Conservation (phyloP, 1,284 basidiomycete genomes). For the Boletus mariae region DNA sequence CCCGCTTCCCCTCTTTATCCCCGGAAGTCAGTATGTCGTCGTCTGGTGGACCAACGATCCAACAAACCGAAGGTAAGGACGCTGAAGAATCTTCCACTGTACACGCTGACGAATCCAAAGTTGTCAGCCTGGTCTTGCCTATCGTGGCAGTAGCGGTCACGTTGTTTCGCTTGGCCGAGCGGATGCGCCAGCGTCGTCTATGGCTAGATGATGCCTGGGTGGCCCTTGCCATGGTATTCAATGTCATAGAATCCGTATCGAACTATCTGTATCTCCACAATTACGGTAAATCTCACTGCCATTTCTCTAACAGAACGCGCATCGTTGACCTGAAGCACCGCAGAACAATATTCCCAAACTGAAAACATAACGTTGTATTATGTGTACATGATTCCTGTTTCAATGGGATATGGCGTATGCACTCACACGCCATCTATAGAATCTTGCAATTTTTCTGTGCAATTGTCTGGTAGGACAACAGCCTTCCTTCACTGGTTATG, state of each 20-base stretch:
- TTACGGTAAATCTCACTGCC: neutral
- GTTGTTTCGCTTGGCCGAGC: constrained; percentile 4
- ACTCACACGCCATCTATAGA: neutral
- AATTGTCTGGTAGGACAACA: neutral
- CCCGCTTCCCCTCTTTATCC: neutral
- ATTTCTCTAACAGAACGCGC: neutral
- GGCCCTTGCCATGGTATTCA: constrained; percentile 1
- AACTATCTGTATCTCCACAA: constrained; percentile 5
- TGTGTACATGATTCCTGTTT: neutral
- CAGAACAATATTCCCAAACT: neutral
- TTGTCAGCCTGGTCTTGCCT: constrained; percentile 1
- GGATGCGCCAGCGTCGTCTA: constrained; percentile 1
- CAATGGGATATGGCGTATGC: neutral
- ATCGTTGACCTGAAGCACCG: neutral
- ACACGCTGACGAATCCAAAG: neutral
- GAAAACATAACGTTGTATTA: constrained; percentile 2
- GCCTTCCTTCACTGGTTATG: neutral
- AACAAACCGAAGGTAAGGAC: constrained; percentile 1
- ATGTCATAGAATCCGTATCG: neutral
- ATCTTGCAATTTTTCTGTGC: constrained; percentile 4
- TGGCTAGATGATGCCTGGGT: constrained; percentile 2
- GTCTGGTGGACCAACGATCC: neutral
- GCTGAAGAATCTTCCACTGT: too few relatives aligned
- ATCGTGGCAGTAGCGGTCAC: neutral
- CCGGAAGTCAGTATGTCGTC: neutral